These are phyloP conservation scores for Colletotrichum sp. DNA, from an alignment of 2,329 filamentous ascomycete species.

Conservation along the genomic window DNA sequence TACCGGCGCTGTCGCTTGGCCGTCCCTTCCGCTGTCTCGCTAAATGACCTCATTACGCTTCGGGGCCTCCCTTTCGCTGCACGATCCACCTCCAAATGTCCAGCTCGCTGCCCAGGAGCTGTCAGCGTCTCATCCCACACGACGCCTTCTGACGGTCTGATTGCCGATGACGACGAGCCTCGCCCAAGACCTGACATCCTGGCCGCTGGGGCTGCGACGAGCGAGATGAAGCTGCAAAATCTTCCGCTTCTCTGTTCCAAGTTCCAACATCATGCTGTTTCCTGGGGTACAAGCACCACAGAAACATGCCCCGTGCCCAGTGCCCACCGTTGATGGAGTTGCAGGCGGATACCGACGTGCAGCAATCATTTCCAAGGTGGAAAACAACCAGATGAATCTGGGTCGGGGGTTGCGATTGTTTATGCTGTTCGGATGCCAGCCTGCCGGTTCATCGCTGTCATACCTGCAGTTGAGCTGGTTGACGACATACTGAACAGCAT, in stretches of 20 bases:
- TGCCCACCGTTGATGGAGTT: neutral
- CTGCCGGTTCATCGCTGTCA: neutral
- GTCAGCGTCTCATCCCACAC: neutral
- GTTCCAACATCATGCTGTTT: slow-evolving; percentile 1
- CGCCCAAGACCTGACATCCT: neutral
- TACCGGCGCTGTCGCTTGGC: neutral
- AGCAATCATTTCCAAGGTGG: neutral
- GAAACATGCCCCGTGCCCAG: neutral
- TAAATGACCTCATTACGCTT: slow-evolving; percentile 20
- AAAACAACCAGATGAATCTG: neutral
- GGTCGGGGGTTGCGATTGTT: neutral
- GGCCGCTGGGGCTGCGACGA: neutral
- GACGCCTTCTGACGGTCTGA: neutral
- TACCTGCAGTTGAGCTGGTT: neutral
- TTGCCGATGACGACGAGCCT: slow-evolving; percentile 9
- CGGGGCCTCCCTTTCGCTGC: neutral
- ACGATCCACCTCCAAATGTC: neutral
- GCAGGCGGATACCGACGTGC: neutral
- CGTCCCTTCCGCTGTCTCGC: neutral
- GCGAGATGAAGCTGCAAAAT: slow-evolving; percentile 6
- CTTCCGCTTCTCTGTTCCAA: neutral
- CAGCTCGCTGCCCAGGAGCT: neutral
- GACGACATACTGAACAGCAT: neutral
- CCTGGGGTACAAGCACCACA: slow-evolving; percentile 2
- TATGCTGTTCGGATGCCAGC: neutral